phyloP scores from a whole-genome alignment of 495 filamentous ascomycete genomes.

The Aeminium ludgeri region DNA sequence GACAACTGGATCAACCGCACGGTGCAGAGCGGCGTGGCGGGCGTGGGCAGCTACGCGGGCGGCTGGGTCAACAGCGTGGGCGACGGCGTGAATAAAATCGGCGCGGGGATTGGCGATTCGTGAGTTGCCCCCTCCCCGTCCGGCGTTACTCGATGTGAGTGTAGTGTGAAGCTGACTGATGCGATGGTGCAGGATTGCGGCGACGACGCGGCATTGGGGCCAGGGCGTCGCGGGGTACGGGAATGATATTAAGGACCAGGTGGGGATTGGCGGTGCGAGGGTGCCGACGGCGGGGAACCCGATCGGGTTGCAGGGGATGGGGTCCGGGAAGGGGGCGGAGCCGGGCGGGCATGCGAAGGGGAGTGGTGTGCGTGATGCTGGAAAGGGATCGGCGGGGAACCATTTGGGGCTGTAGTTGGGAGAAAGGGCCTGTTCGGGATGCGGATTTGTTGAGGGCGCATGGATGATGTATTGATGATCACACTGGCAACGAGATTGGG shows the following conservation, averaged over 20 bases:
- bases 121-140: constrained; percentile 3
- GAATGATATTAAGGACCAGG: constrained; percentile 32
- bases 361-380: constrained; percentile 6
- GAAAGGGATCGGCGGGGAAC: constrained; percentile 17
- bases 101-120: constrained; percentile 24
- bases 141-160: background rate
- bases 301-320: constrained; percentile 22
- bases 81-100: constrained; percentile 26
- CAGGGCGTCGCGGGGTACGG: constrained; percentile 30
- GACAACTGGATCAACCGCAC: constrained; percentile 24
- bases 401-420: constrained; percentile 13
- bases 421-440: too few relatives aligned
- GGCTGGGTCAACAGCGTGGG: constrained; percentile 23
- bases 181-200: constrained; percentile 18
- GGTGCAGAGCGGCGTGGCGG: constrained; percentile 19
- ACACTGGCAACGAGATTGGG: too few relatives aligned
- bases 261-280: constrained; percentile 24
- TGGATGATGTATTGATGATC: too few relatives aligned
- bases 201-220: constrained; percentile 26
- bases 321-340: constrained; percentile 6
- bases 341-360: constrained; percentile 10
- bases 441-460: too few relatives aligned
- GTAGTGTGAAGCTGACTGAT: background rate
- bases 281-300: constrained; percentile 28
- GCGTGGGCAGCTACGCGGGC: constrained; percentile 24